Evolutionary conservation across 2,329 filamentous ascomycete species (phyloP).

Genomic region (Chaetoscypha palmicola): DNA sequence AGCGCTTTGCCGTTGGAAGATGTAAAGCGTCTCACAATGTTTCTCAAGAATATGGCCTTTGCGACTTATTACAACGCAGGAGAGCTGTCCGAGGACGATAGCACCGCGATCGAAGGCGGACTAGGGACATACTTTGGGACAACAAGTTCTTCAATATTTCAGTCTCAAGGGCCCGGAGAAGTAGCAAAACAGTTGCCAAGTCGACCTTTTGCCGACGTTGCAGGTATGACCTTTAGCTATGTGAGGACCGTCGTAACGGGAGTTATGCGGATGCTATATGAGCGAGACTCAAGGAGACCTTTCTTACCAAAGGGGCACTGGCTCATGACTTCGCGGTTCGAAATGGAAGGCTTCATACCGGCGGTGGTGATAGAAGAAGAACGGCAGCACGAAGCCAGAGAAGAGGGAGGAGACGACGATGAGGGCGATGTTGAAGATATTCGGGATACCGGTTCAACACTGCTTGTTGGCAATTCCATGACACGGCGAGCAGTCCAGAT

Average conservation of each 20-base stretch:
- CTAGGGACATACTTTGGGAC: constrained; percentile 40
- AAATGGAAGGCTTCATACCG: constrained; percentile 81
- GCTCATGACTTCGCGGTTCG: constrained; percentile 84
- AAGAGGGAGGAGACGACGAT: constrained; percentile 51
- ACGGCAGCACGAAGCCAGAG: constrained; percentile 60
- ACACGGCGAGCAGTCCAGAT: constrained; percentile 55
- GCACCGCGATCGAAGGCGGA: constrained; percentile 32
- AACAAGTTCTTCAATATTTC: constrained; percentile 18
- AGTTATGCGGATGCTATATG: constrained; percentile 80
- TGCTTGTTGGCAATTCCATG: constrained; percentile 48
- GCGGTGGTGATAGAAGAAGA: constrained; percentile 87
- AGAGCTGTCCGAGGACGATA: constrained; percentile 47
- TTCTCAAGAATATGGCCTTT: constrained; percentile 87
- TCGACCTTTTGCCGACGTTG: constrained; percentile 50
- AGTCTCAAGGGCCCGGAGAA: constrained; percentile 13
- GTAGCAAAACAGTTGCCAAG: constrained; percentile 20
- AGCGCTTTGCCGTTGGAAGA: constrained; percentile 67
- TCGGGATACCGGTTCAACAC: constrained; percentile 29
- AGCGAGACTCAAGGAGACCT: constrained; percentile 79
- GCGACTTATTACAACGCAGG: constrained; percentile 77
- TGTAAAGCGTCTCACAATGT: constrained; percentile 67
- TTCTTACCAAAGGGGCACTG: constrained; percentile 83
- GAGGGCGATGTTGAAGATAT: constrained; percentile 35
- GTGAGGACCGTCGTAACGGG: constrained; percentile 75
- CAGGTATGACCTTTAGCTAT: constrained; percentile 69